A percentile compares a stretch with the other conserved stretches of the same genome.
Evolutionary conservation across 1,284 basidiomycete genomes (phyloP).

Genomic region (Lignosus rhinocerotis): DNA sequence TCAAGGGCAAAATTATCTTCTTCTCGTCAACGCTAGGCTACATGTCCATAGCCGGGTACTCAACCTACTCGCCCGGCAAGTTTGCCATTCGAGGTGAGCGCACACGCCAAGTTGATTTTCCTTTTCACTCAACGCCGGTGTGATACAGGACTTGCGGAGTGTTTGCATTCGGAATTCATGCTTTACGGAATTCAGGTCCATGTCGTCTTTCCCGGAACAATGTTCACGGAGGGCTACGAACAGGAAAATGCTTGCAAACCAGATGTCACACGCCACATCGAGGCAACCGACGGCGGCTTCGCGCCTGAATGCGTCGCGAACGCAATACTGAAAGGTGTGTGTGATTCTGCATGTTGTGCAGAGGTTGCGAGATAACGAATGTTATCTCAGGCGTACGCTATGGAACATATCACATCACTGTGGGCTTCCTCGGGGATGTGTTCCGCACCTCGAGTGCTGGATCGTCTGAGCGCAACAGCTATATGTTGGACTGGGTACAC

Average conservation of each 20-base stretch:
- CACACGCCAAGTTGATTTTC: not conserved
- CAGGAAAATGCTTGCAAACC: slow-evolving; percentile 87
- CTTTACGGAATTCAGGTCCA: slow-evolving; percentile 83
- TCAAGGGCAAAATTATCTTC: slow-evolving; percentile 75
- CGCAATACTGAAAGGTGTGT: slow-evolving; percentile 21
- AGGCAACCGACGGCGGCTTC: slow-evolving; percentile 72
- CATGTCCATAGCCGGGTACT: slow-evolving; percentile 83
- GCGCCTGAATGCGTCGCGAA: slow-evolving; percentile 70
- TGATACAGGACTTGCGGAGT: slow-evolving; percentile 77
- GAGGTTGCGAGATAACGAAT: not conserved
- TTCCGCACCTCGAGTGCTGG: slow-evolving; percentile 75
- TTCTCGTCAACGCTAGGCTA: slow-evolving; percentile 83
- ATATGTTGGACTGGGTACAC: slow-evolving; percentile 54
- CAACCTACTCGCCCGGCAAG: slow-evolving; percentile 87
- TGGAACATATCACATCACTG: slow-evolving; percentile 78
- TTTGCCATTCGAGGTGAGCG: slow-evolving; percentile 81
- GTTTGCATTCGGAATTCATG: slow-evolving; percentile 79
- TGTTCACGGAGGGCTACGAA: slow-evolving; percentile 80
- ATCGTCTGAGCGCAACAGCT: slow-evolving; percentile 63
- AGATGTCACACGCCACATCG: slow-evolving; percentile 76
- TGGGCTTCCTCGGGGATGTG: slow-evolving; percentile 66
- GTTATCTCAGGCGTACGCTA: slow-evolving; percentile 55
- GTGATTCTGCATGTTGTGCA: no score
- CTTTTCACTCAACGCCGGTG: not conserved
- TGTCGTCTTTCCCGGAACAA: slow-evolving; percentile 87